Evolutionary conservation across 192 early-diverging fungal species (phyloP), one percentile per base, ranked within the genome.

Genomic region (Bifiguratus adelaidae): DNA sequence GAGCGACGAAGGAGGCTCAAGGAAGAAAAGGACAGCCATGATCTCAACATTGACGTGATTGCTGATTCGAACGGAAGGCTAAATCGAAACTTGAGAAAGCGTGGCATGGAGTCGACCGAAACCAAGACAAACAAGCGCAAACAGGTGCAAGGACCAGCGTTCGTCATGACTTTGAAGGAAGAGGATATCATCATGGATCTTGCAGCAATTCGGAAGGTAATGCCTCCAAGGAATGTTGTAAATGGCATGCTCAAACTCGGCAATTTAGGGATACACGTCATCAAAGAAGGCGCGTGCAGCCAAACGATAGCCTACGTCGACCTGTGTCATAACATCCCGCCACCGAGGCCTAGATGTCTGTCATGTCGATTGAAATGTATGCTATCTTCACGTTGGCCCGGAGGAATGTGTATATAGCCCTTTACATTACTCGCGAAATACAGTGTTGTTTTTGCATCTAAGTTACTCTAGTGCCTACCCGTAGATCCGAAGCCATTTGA

Each of bases 11-110:
- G 74, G 26, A 82, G 82, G 33, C 57, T 91, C 30, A 73, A 74
- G 16, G 91, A 94, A 38, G 91, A 94, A 37, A 83, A 83, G 51
- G 91, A 91, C 44, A 85, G 77, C 54, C 63, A 86, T 68, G 88
- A 89, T 53, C 69, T 32, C 27, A 24, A 7, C 19, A 41, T 47
- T 53, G 58, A 60, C 33, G 47, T 60, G 1, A 25, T 47, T 9
- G 25, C 53, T 25, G 58, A 60, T 30, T 34, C 58, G 19, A 50
- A 60, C 9, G 23, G 58, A 27, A 23, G 25, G 28, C 45, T 53
- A 12, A 79, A 76, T 41, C 71, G 77, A 30, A 79, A 74, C 44
- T 40, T 79, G 52, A 61, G 77, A 30, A 79, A 74, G 54, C 66
- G 77, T 23, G 74, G 74, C 3, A 42, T 60, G 35, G 77, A 79